These are phyloP conservation scores for Cantharellus cinnabarinus DNA, from an alignment of 768 basidiomycete genomes.

Conservation along the genomic window DNA sequence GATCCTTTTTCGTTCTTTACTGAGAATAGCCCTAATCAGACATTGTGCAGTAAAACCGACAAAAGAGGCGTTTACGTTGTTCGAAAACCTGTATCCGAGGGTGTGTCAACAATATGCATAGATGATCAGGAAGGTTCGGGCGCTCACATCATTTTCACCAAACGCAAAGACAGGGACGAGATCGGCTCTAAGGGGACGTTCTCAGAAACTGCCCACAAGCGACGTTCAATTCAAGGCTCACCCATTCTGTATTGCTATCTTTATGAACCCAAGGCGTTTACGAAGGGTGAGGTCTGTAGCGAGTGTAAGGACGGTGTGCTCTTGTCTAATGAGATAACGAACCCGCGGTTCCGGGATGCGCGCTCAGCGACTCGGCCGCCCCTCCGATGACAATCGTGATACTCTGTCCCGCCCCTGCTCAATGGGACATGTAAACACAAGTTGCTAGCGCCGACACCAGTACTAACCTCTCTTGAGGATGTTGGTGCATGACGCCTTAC, in stretches of 20 bases:
- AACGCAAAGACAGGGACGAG: constrained; percentile 96
- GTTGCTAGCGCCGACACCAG: not conserved
- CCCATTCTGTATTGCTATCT: constrained; percentile 80
- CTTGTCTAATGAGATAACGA: not conserved
- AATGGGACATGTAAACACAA: not conserved
- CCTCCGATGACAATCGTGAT: constrained; percentile 95
- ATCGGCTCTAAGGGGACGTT: constrained; percentile 43
- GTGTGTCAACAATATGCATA: not conserved
- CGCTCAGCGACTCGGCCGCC: constrained; percentile 82
- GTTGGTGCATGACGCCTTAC: constrained; percentile 74
- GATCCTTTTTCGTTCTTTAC: constrained; percentile 73
- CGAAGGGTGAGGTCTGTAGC: constrained; percentile 21
- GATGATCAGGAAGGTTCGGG: not conserved
- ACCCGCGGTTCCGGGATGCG: constrained; percentile 88
- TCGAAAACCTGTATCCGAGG: constrained; percentile 54
- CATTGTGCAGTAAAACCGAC: not conserved
- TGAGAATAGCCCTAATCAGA: not conserved
- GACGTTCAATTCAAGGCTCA: constrained; percentile 16
- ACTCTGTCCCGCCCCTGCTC: constrained; percentile 29
- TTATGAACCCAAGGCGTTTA: constrained; percentile 75
- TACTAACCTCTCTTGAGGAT: constrained; percentile 37
- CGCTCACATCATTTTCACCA: constrained; percentile 86
- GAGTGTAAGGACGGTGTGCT: not conserved
- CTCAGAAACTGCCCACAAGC: constrained; percentile 3
- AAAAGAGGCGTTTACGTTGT: constrained; percentile 43